A percentile compares a stretch with the other conserved stretches of the same genome.
phyloP scores from a whole-genome alignment of 805 yeast genomes.

The Wickerhamiella domercqiae region DNA sequence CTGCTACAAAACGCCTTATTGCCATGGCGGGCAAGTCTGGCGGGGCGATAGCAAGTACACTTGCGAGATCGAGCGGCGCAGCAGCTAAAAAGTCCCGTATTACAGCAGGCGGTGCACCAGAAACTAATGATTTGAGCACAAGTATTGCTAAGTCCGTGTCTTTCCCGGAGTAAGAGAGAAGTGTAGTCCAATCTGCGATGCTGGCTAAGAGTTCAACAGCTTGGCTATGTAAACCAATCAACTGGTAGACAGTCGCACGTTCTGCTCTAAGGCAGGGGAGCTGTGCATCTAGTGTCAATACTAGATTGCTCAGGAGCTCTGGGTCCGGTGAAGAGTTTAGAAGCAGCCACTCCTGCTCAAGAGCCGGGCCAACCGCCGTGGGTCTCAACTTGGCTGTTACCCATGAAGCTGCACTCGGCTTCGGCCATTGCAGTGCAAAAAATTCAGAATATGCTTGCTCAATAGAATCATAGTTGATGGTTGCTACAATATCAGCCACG shows the following conservation, averaged over 20 bases:
- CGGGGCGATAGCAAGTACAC: constrained; percentile 1
- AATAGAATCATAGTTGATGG: constrained; percentile 12
- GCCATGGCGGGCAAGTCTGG: neutral
- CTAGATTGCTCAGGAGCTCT: too few species aligned
- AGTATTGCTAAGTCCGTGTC: constrained; percentile 8
- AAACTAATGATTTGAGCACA: neutral
- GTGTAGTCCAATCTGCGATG: constrained; percentile 23
- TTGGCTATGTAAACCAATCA: constrained; percentile 22
- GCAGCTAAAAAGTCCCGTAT: constrained; percentile 4
- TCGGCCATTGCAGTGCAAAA: constrained; percentile 21
- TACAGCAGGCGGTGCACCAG: constrained; percentile 2
- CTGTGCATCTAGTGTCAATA: constrained; percentile 17
- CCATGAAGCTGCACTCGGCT: constrained; percentile 18
- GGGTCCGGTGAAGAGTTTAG: too few species aligned
- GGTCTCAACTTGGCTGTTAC: neutral
- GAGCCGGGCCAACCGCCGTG: neutral
- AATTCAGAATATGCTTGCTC: constrained; percentile 17
- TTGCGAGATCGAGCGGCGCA: neutral
- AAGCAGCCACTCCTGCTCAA: constrained; percentile 2
- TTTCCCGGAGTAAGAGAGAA: constrained; percentile 22
- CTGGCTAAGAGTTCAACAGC: constrained; percentile 21
- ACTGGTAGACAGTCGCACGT: constrained; percentile 21
- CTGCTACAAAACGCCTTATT: constrained; percentile 1
- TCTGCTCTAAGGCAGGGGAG: constrained; percentile 20
- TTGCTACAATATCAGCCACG: constrained; percentile 20